Evolutionary conservation across 176 grass and related monocot species (phyloP).

Genomic region (Oryza rufipogon): DNA sequence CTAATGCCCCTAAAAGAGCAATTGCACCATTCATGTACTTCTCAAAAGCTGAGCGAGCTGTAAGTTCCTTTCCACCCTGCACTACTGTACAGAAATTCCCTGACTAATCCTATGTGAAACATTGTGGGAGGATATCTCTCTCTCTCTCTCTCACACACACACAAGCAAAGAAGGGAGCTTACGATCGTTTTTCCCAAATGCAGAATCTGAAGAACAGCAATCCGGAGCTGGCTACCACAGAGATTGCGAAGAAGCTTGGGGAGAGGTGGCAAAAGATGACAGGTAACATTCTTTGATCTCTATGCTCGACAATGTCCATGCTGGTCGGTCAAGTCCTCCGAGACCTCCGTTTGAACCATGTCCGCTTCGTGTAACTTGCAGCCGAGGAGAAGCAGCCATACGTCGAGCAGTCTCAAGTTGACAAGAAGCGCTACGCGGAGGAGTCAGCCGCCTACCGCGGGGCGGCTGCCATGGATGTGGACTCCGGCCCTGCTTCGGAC

Average conservation of each 20-base stretch:
- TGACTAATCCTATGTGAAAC: not conserved
- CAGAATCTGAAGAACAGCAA: conserved; percentile 80
- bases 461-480: conserved; percentile 36
- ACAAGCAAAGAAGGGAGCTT: not conserved
- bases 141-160: not conserved
- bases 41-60: conserved; percentile 90
- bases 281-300: conserved; percentile 42
- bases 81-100: too few relatives aligned
- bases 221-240: conserved; percentile 68
- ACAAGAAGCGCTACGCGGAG: conserved; percentile 70
- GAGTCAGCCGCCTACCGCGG: conserved; percentile 61
- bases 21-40: conserved; percentile 89
- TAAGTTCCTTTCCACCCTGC: conserved; percentile 40
- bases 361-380: conserved; percentile 27
- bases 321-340: not conserved
- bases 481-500: conserved; percentile 50
- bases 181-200: conserved; percentile 28
- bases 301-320: not conserved
- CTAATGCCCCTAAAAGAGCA: conserved; percentile 86
- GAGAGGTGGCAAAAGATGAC: conserved; percentile 86
- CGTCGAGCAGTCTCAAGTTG: conserved; percentile 57
- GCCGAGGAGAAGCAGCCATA: conserved; percentile 75
- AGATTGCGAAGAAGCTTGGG: conserved; percentile 75
- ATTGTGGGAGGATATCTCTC: not conserved
- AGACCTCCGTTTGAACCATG: not conserved